Evolutionary conservation across 2,329 filamentous ascomycete species (phyloP).

Genomic region (Trichoderma atroviride): DNA sequence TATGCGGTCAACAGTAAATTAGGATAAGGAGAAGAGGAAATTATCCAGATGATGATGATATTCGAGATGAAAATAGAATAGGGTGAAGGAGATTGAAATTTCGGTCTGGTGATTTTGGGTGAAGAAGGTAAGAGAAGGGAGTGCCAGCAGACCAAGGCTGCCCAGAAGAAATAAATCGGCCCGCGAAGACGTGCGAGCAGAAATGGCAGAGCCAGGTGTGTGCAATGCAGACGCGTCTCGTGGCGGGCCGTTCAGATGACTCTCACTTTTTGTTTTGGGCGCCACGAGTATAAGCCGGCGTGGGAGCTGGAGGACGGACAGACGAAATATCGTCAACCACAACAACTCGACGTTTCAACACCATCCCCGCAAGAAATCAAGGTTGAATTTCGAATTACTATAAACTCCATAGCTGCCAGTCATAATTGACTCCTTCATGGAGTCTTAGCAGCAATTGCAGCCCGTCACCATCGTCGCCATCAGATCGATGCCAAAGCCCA

Average conservation of each 20-base stretch:
- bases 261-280: not conserved
- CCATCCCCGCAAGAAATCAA: not conserved
- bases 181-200: not conserved
- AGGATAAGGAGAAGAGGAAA: not conserved
- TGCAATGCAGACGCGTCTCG: conserved; percentile 2
- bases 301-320: not conserved
- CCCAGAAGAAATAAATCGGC: not conserved
- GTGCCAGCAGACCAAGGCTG: not conserved
- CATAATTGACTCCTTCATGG: not conserved
- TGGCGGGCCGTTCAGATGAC: conserved; percentile 16
- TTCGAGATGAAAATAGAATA: not conserved
- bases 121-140: not conserved
- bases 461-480: not conserved
- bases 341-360: not conserved
- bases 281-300: not conserved
- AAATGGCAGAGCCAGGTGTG: not conserved
- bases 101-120: not conserved
- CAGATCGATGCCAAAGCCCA: conserved; percentile 5
- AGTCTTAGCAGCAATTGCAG: not conserved
- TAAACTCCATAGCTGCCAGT: not conserved
- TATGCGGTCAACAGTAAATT: not conserved
- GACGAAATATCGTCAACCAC: too few species aligned
- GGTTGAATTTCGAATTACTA: not conserved
- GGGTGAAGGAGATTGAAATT: not conserved
- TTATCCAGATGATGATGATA: not conserved